Percentiles rank a stretch among this genome's conserved stretches.
phyloP scores from a whole-genome alignment of 352 stramenopile species.

The Pythium phragmitis region DNA sequence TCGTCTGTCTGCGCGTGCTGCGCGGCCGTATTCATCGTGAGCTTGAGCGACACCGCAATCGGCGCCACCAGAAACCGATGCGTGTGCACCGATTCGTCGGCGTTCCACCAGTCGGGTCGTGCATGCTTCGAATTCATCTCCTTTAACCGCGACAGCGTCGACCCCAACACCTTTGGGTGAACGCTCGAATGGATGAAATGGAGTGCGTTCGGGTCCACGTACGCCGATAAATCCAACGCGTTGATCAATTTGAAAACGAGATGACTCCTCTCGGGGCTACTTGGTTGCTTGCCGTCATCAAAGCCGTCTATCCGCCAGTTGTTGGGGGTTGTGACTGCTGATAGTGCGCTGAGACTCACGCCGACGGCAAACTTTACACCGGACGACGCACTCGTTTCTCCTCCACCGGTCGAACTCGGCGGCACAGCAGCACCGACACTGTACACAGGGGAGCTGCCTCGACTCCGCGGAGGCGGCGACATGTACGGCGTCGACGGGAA shows the following conservation, averaged over 20 bases:
- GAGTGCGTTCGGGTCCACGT: conserved; percentile 81
- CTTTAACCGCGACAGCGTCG: conserved; percentile 72
- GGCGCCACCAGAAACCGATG: conserved; percentile 84
- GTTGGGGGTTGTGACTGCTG: conserved; percentile 80
- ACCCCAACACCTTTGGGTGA: conserved; percentile 74
- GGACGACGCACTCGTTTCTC: neutral
- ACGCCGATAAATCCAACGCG: conserved; percentile 81
- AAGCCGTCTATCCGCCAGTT: conserved; percentile 83
- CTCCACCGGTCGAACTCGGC: neutral
- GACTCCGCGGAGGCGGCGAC: conserved; percentile 28
- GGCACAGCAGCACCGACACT: conserved; percentile 6
- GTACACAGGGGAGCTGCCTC: conserved; percentile 23
- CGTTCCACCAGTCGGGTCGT: conserved; percentile 75
- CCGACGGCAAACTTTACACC: conserved; percentile 73
- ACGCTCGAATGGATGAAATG: conserved; percentile 87
- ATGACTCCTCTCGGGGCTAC: conserved; percentile 39
- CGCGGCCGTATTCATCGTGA: conserved; percentile 87
- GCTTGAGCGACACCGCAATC: conserved; percentile 80
- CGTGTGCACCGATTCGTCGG: conserved; percentile 59
- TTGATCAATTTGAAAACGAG: conserved; percentile 89
- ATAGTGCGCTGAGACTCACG: conserved; percentile 79
- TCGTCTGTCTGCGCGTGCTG: conserved; percentile 71
- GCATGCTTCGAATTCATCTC: conserved; percentile 75
- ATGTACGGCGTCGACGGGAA: conserved; percentile 35
- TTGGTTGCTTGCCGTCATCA: conserved; percentile 39